Base-by-base conservation (phyloP, 2,329 filamentous ascomycete species). In the Botryotinia calthae region DNA sequence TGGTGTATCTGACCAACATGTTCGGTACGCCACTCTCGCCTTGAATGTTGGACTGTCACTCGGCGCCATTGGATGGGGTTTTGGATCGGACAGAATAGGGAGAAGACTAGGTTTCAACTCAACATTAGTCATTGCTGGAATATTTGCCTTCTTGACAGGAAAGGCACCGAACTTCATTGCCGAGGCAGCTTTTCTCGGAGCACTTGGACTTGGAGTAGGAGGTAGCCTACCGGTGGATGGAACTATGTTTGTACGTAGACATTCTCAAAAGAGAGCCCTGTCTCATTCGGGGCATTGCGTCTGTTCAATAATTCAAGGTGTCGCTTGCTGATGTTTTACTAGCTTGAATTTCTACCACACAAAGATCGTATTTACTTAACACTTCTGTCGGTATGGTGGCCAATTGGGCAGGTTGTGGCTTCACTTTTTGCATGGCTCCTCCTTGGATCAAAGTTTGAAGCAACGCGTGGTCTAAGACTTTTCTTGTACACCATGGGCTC, bases 371-470 rank as follows among this genome's bases (percentile, higher is more conserved):
- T 89, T 46, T 86, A 96, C 22, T 84, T 96, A 44, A 96, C 93
- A 0, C 85, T 95, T 65, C 85, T 97, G n/a, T 94, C 92, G 10
- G 88, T 94, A 12, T 96, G 93, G 91, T 97, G 94, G 93, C 92
- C 93, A 0, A 83, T 97, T 28, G 94, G 93, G 9, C 93, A 96
- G 79, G 85, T 97, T 12, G 86, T 91, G 72, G 89, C 91, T 2
- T 91, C 90, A 4, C 82, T 92, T 8, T 85, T 93, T 65, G 93
- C 91, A 10, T 95, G 92, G 93, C 91, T 86, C 63, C 93, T 91
- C 76, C 90, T 96, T 72, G 88, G 90, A 42, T 88, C 14, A 12
- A 73, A 72, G 40, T 79, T 76, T 59, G 40, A 88, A 84, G 42
- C 56, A n/a, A 67, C 92, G 63, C 87, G 92, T 82, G 93, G 93